phyloP scores from a whole-genome alignment of 2,329 filamentous ascomycete species.

The Colletotrichum sansevieriae region DNA sequence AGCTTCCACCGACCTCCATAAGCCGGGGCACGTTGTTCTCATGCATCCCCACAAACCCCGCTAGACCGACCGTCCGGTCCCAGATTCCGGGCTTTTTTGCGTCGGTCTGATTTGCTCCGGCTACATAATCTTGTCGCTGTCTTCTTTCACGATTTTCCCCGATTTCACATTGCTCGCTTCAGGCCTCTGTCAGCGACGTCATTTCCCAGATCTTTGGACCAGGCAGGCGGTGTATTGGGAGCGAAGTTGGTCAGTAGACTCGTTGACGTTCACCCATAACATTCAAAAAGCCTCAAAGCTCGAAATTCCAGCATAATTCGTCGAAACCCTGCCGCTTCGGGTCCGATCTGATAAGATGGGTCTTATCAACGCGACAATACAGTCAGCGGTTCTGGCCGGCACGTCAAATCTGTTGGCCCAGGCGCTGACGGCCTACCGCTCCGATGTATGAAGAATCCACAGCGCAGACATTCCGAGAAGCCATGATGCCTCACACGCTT shows the following conservation, averaged over 20 bases:
- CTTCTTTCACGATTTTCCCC: not conserved
- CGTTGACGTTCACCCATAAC: no score
- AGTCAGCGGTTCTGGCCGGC: conserved; percentile 74
- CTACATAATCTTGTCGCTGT: not conserved
- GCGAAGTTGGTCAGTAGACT: not conserved
- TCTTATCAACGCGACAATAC: conserved; percentile 68
- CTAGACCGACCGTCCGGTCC: conserved; percentile 25
- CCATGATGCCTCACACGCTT: not conserved
- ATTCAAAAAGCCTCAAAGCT: no score
- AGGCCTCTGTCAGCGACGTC: not conserved
- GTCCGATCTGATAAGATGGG: conserved; percentile 44
- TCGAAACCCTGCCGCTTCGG: not conserved
- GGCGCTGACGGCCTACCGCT: conserved; percentile 72
- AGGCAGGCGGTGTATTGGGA: not conserved
- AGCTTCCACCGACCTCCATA: conserved; percentile 37
- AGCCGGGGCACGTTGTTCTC: conserved; percentile 23
- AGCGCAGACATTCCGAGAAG: not conserved
- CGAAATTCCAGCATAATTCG: no score
- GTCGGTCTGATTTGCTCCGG: not conserved
- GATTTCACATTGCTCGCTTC: not conserved
- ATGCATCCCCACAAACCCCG: conserved; percentile 26
- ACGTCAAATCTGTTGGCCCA: conserved; percentile 82
- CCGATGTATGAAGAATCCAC: conserved; percentile 60
- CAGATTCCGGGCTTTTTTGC: conserved; percentile 17
- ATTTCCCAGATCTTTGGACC: not conserved